These are phyloP conservation scores for Septoria petroselini DNA, from an alignment of 2,329 filamentous ascomycete genomes.

Conservation along the genomic window DNA sequence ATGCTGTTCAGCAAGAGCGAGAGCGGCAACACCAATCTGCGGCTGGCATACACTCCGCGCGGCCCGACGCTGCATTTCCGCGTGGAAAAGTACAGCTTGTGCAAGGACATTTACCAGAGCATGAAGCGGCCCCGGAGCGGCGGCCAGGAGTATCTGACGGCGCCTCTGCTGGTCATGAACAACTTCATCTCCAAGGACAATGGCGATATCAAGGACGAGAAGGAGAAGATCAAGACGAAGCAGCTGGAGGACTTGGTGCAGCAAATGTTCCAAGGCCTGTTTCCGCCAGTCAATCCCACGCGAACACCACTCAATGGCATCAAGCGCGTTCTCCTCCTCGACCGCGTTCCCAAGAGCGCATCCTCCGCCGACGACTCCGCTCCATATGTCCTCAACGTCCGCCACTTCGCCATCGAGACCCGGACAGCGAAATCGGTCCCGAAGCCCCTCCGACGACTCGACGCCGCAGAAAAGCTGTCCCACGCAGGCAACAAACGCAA, in stretches of 20 bases:
- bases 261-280: conserved; percentile 92
- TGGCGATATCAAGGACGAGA: conserved; percentile 38
- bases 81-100: conserved; percentile 90
- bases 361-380: conserved; percentile 29
- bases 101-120: conserved; percentile 81
- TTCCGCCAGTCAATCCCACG: conserved; percentile 92
- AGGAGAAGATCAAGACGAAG: conserved; percentile 60
- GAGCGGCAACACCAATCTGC: conserved; percentile 86
- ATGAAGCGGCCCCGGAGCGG: conserved; percentile 78
- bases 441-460: conserved; percentile 75
- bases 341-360: conserved; percentile 61
- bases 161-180: conserved; percentile 97
- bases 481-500: conserved; percentile 46
- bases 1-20: conserved; percentile 88
- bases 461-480: conserved; percentile 77
- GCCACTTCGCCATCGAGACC: conserved; percentile 94
- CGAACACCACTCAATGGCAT: conserved; percentile 88
- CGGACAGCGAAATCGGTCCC: conserved; percentile 75
- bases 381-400: conserved; percentile 74
- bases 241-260: conserved; percentile 91
- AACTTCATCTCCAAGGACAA: conserved; percentile 68
- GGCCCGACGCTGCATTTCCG: conserved; percentile 93
- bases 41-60: conserved; percentile 80
- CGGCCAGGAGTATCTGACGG: conserved; percentile 75
- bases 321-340: conserved; percentile 82